phyloP scores from a whole-genome alignment of 768 basidiomycete species.

The Mycena latifolia region DNA sequence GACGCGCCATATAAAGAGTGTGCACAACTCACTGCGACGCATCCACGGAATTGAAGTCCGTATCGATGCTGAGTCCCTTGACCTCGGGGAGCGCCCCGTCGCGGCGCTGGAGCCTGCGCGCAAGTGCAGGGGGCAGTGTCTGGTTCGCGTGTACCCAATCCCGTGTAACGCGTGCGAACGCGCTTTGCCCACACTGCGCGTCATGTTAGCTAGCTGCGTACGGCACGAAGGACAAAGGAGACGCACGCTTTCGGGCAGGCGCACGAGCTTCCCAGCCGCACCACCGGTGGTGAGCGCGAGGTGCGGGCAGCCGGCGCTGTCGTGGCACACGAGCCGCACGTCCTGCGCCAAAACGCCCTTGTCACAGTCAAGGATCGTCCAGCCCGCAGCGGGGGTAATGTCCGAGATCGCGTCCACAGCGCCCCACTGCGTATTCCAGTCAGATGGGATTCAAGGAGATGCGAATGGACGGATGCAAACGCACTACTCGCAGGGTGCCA shows the following conservation, averaged over 20 bases:
- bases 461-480: slow-evolving; percentile 29
- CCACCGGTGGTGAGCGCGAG: slow-evolving; percentile 46
- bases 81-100: slow-evolving; percentile 51
- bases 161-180: slow-evolving; percentile 57
- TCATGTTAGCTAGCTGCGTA: too few species aligned
- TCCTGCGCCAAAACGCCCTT: slow-evolving; percentile 55
- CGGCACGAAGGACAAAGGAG: not conserved
- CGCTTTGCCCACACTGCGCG: slow-evolving; percentile 52
- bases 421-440: slow-evolving; percentile 49
- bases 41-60: slow-evolving; percentile 50
- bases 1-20: not conserved
- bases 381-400: slow-evolving; percentile 63
- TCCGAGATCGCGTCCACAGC: slow-evolving; percentile 52
- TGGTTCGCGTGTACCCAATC: slow-evolving; percentile 59
- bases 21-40: slow-evolving; percentile 38
- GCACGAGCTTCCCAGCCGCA: slow-evolving; percentile 58
- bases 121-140: slow-evolving; percentile 49
- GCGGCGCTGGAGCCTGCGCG: slow-evolving; percentile 45
- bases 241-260: slow-evolving; percentile 62
- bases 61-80: slow-evolving; percentile 55
- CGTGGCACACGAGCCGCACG: slow-evolving; percentile 61
- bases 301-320: slow-evolving; percentile 25
- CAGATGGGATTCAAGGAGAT: too few species aligned
- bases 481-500: slow-evolving; percentile 55
- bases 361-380: slow-evolving; percentile 63